phyloP scores from a whole-genome alignment of 1,284 basidiomycete genomes.

The Ceratobasidium sp. region DNA sequence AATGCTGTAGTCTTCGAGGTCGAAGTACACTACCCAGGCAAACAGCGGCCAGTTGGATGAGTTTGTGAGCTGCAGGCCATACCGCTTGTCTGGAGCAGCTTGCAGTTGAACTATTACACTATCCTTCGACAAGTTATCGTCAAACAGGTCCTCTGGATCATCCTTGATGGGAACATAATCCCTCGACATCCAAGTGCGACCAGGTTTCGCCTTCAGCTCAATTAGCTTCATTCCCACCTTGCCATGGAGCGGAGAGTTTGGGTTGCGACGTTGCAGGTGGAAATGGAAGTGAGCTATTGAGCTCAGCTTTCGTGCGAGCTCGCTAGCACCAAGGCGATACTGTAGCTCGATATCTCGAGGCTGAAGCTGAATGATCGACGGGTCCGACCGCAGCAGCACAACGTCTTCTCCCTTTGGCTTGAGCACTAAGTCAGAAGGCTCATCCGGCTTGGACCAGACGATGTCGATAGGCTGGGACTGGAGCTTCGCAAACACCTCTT shows the following conservation, averaged over 20 bases:
- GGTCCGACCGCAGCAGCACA: neutral
- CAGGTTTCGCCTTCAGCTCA: neutral
- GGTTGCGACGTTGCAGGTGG: constrained; percentile 30
- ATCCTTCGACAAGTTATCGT: neutral
- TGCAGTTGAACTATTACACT: neutral
- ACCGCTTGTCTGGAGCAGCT: neutral
- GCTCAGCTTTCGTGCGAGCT: neutral
- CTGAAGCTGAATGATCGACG: neutral
- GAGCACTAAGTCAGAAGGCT: constrained; percentile 22
- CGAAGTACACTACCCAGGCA: constrained; percentile 35
- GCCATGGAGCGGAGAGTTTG: neutral
- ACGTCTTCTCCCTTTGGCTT: neutral
- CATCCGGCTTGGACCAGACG: constrained; percentile 14
- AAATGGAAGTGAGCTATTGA: constrained; percentile 16
- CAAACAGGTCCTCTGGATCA: constrained; percentile 19
- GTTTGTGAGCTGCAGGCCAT: constrained; percentile 31
- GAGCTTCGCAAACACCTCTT: constrained; percentile 10
- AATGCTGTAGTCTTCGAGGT: constrained; percentile 39
- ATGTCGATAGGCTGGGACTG: neutral
- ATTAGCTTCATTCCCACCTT: constrained; percentile 2
- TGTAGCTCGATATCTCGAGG: neutral
- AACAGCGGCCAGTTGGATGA: constrained; percentile 11
- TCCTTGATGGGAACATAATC: constrained; percentile 1
- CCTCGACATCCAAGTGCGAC: neutral
- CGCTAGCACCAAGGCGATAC: neutral